Percentiles rank a stretch among this genome's conserved stretches.
phyloP scores from a whole-genome alignment of 2,329 filamentous ascomycete species.

The Trichophyton rubrum region DNA sequence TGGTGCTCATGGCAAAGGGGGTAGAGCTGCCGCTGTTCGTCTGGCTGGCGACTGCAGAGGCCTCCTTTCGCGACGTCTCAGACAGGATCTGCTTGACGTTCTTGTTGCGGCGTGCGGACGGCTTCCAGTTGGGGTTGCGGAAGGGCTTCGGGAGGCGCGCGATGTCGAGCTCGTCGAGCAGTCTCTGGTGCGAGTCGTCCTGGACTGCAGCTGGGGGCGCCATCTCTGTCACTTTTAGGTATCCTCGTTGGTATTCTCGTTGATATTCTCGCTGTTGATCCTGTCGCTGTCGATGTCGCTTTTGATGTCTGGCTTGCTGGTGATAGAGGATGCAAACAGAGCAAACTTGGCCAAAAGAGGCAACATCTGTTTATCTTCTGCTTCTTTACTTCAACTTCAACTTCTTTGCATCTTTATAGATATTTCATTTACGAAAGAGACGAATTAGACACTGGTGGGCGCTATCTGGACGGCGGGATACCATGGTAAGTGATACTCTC shows the following conservation, averaged over 20 bases:
- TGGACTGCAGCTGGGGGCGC: constrained; percentile 32
- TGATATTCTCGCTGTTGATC: no score
- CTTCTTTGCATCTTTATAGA: background rate
- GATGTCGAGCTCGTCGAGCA: constrained; percentile 87
- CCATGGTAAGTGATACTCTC: background rate
- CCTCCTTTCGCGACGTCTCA: constrained; percentile 77
- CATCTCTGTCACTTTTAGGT: background rate
- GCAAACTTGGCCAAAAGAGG: background rate
- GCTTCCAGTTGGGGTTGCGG: constrained; percentile 81
- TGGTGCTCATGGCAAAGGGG: constrained; percentile 33
- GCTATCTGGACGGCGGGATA: background rate
- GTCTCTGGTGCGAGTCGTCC: constrained; percentile 69
- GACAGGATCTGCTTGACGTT: constrained; percentile 94
- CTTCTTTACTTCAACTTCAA: background rate
- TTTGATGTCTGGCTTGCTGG: no score
- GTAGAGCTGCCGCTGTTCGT: constrained; percentile 71
- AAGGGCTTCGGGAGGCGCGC: constrained; percentile 76
- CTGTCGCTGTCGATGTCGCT: no score
- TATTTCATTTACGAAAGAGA: no score
- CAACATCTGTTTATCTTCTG: background rate
- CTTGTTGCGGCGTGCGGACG: constrained; percentile 92
- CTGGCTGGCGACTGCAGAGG: constrained; percentile 72
- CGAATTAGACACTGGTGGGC: no score
- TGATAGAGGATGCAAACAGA: background rate
- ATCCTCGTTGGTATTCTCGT: background rate